Percentiles rank a stretch among this genome's conserved stretches.
Conservation (phyloP, 305 asterid genomes). For the Striga hermonthica region DNA sequence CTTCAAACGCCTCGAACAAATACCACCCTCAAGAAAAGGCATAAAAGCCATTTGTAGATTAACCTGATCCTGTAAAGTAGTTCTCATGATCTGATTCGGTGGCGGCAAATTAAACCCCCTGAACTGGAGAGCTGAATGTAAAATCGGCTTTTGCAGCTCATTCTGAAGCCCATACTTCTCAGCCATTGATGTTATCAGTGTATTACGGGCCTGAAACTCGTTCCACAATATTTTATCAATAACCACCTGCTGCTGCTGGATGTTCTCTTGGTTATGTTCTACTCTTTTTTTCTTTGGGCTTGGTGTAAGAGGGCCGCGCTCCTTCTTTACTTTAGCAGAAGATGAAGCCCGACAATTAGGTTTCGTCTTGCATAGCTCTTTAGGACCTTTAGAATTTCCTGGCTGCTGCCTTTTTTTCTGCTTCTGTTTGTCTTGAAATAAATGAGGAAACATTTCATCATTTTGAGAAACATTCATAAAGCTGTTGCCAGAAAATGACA, state of each 20-base stretch:
- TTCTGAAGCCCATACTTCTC: constrained; percentile 30
- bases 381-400: constrained; percentile 26
- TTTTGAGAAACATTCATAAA: constrained; percentile 25
- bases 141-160: constrained; percentile 36
- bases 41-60: constrained; percentile 32
- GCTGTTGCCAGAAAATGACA: constrained; percentile 32
- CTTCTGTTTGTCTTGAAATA: constrained; percentile 32
- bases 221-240: constrained; percentile 34
- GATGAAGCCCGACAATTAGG: constrained; percentile 22
- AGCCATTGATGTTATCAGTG: constrained; percentile 35
- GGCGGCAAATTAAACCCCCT: constrained; percentile 32
- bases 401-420: constrained; percentile 28
- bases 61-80: constrained; percentile 34
- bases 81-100: constrained; percentile 33
- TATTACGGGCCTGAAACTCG: constrained; percentile 37
- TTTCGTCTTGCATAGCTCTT: constrained; percentile 27
- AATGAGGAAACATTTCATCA: constrained; percentile 21
- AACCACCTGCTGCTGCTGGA: constrained; percentile 32
- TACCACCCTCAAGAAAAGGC: constrained; percentile 40
- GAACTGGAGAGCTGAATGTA: constrained; percentile 34
- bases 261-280: constrained; percentile 34
- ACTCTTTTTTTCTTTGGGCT: constrained; percentile 35
- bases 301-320: constrained; percentile 26
- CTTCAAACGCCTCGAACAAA: constrained; percentile 46
- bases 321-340: constrained; percentile 29